Evolutionary conservation across 1,284 basidiomycete species (phyloP), one percentile per base, ranked within the genome.

Genomic region (Singerocomus inundabilis): DNA sequence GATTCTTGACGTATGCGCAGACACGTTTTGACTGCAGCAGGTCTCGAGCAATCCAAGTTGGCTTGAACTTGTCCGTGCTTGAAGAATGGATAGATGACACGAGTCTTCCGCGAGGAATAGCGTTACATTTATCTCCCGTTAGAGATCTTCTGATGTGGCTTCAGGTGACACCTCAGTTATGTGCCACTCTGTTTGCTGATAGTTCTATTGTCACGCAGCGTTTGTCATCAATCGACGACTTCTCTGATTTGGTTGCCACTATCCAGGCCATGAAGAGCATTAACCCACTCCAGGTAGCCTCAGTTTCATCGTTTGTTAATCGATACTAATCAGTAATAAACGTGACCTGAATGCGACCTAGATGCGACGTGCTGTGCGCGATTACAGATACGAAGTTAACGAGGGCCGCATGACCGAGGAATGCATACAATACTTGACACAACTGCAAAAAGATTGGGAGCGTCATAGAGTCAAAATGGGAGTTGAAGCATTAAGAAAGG

Each of bases 381-480:
- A 98, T 61, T 99, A 99, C 72, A 88, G 89, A 58, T 98, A 92
- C 66, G 95, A 98, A 72, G 88, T 98, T 44, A 89, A 89, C 62
- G 96, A 99, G 71, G 78, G 82, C 2, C 80, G 81, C 53, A 97
- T 99, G 91, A 88, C 86, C 6, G 93, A 97, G 24, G 96, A 99
- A 67, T 98, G 95, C 63, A 73, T 82, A 41, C 92, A 97, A 71
- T 98, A 98, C 64, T 80, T 99, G 25, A 88, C 84, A 5, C 94
- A 98, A 62, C 73, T 98, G 11, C 93, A 97, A 69, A 91, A 91
- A 61, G 95, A 98, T 65, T 98, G 96, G 96, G 93, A 97, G 70
- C 76, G 89, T 51, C 85, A 90, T 67, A 77, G 91, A 26, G 82
- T 95, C 30, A 89, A 91, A 62, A 72, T 88, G 21, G 88, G 88